Evolutionary conservation across 2,329 filamentous ascomycete species (phyloP).

Genomic region (Hypoxylon rubiginosum): DNA sequence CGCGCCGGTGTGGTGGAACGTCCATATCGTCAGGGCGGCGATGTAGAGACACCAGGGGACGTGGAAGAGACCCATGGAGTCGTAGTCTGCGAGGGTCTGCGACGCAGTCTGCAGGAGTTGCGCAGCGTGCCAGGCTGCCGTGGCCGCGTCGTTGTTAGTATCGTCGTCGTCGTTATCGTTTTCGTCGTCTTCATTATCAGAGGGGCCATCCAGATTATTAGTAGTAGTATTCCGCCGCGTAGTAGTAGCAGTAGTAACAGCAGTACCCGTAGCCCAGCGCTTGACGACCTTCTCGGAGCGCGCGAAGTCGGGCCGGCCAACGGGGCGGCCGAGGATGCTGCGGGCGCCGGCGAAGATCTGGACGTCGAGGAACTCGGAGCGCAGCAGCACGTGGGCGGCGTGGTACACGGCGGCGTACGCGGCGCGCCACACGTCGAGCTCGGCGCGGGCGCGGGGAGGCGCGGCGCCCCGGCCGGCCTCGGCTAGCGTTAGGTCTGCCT

Average conservation of each 20-base stretch:
- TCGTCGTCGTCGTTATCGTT: slow-evolving; percentile 2
- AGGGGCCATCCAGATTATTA: too few species aligned
- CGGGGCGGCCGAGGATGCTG: slow-evolving; percentile 69
- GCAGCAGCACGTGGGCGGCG: slow-evolving; percentile 67
- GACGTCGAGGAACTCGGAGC: slow-evolving; percentile 71
- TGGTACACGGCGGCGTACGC: slow-evolving; percentile 70
- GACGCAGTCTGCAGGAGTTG: slow-evolving; percentile 64
- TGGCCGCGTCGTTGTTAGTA: slow-evolving; percentile 54
- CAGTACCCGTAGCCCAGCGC: slow-evolving; percentile 60
- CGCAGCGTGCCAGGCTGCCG: slow-evolving; percentile 67
- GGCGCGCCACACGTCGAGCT: slow-evolving; percentile 58
- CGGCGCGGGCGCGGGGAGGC: slow-evolving; percentile 47
- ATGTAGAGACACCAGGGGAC: slow-evolving; percentile 74
- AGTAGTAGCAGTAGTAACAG: too few species aligned
- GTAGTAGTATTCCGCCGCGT: too few species aligned
- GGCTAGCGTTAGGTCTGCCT: slow-evolving; percentile 48
- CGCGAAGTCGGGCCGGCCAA: slow-evolving; percentile 63
- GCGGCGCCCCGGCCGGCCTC: slow-evolving; percentile 18
- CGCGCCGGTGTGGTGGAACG: slow-evolving; percentile 62
- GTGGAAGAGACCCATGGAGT: slow-evolving; percentile 68
- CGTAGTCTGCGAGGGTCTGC: slow-evolving; percentile 63
- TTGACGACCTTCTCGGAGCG: slow-evolving; percentile 65
- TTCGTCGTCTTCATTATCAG: too few species aligned
- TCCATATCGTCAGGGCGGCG: slow-evolving; percentile 70
- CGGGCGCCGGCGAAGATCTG: slow-evolving; percentile 72